phyloP scores from a whole-genome alignment of 768 basidiomycete genomes.

The Leccinum aurantiacum region DNA sequence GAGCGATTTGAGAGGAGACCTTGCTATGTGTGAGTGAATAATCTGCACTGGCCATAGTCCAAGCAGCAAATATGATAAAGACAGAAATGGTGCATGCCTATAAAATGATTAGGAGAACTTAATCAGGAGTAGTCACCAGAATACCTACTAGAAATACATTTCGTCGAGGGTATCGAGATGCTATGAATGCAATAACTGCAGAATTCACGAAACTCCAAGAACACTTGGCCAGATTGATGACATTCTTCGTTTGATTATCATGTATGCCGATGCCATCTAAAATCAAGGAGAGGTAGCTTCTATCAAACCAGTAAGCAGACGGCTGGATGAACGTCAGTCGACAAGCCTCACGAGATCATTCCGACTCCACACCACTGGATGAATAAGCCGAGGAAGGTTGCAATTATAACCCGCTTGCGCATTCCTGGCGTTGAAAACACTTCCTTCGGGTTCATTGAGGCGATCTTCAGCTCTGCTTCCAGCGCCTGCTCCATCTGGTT shows the following conservation, averaged over 20 bases:
- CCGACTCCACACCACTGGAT: neutral
- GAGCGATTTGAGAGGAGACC: neutral
- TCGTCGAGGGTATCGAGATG: no score
- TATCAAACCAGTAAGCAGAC: neutral
- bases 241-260: no score
- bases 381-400: slow-evolving; percentile 4
- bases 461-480: neutral
- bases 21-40: no score
- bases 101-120: no score
- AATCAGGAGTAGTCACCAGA: no score
- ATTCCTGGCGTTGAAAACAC: slow-evolving; percentile 5
- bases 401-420: slow-evolving; percentile 10
- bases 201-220: no score
- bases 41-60: no score
- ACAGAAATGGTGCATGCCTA: no score
- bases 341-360: slow-evolving; percentile 6
- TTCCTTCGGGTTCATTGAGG: neutral
- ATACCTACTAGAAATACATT: no score
- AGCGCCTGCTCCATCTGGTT: neutral
- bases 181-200: no score
- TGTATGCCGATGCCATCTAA: slow-evolving; percentile 7
- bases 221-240: no score
- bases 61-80: no score
- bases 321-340: neutral
- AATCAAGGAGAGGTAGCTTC: slow-evolving; percentile 13